Evolutionary conservation across 2,329 filamentous ascomycete species (phyloP), one percentile per base, ranked within the genome.

Genomic region (Stagonosporopsis chrysanthemi): DNA sequence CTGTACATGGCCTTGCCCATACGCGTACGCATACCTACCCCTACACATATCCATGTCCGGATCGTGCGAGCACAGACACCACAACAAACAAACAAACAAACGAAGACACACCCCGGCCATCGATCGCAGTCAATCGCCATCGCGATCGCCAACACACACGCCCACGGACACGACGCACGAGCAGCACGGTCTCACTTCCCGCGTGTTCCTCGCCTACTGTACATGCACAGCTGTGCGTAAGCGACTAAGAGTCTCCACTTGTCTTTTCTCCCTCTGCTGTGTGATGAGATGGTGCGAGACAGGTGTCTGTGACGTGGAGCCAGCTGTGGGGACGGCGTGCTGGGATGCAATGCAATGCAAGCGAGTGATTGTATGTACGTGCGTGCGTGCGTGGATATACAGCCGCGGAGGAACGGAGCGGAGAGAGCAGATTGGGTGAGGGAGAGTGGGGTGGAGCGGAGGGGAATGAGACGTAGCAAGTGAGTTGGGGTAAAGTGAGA

Each of bases 231-330:
- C 31, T 33, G 31, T 33, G 15, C 31, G 14, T 33, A 33, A n/a
- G 14, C 31, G 15, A n/a, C 14, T 33, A 15, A n/a, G n/a, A n/a
- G 31, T n/a, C 31, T 8, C 29, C 29, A 31, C 29, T 31, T 31
- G 28, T 9, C 28, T 12, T 14, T 31, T 4, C 14, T 2, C 15
- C 8, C 31, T 33, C 14, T 33, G 12, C 29, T n/a, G 31, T 33
- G 31, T 33, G 31, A 31, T 8, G 31, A 33, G 31, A 33, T n/a
- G 31, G 39, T 19, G 39, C 45, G 29, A 46, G 42, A 56, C 28
- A 40, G 31, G 7, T 36, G 53, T 56, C 35, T 56, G 53, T 59
- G 56, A 59, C 56, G 56, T 59, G 56, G 50, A 43, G 26, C 22
- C 5, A 26, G 29, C 22, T 55, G 51, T 55, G 56, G 56, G 51